Evolutionary conservation across 2,329 filamentous ascomycete species (phyloP).

Genomic region (Macroventuria anomochaeta): DNA sequence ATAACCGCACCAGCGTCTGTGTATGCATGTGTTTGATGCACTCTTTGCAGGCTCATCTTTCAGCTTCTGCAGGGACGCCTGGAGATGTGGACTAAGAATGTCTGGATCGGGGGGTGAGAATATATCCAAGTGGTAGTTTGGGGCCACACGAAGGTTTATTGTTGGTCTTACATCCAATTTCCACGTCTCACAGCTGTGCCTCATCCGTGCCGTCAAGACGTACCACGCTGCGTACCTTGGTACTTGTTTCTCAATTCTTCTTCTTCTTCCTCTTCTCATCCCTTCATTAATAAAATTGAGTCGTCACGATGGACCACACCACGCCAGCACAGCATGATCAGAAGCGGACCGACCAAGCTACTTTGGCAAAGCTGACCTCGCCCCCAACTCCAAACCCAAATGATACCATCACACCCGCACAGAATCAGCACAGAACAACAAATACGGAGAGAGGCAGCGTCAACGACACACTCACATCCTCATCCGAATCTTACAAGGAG

Average conservation of each 20-base stretch:
- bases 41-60: neutral
- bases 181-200: slow-evolving; percentile 13
- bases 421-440: neutral
- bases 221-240: neutral
- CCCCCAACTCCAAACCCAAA: slow-evolving; percentile 1
- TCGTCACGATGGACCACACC: neutral
- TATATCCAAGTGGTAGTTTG: slow-evolving; percentile 3
- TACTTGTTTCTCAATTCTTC: neutral
- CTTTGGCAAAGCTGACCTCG: slow-evolving; percentile 9
- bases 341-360: neutral
- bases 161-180: slow-evolving; percentile 12
- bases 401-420: slow-evolving; percentile 4
- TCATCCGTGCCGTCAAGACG: slow-evolving; percentile 7
- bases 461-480: slow-evolving; percentile 4
- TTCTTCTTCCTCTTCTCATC: neutral
- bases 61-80: slow-evolving; percentile 9
- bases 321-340: neutral
- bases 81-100: neutral
- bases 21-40: slow-evolving; percentile 2
- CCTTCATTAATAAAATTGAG: neutral
- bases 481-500: slow-evolving; percentile 12
- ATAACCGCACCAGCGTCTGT: neutral
- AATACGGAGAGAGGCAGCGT: slow-evolving; percentile 5
- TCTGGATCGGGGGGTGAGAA: neutral
- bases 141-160: slow-evolving; percentile 1